A percentile compares a stretch with the other conserved stretches of the same genome.
phyloP scores from a whole-genome alignment of 768 basidiomycete genomes.

The Auriscalpium vulgare region DNA sequence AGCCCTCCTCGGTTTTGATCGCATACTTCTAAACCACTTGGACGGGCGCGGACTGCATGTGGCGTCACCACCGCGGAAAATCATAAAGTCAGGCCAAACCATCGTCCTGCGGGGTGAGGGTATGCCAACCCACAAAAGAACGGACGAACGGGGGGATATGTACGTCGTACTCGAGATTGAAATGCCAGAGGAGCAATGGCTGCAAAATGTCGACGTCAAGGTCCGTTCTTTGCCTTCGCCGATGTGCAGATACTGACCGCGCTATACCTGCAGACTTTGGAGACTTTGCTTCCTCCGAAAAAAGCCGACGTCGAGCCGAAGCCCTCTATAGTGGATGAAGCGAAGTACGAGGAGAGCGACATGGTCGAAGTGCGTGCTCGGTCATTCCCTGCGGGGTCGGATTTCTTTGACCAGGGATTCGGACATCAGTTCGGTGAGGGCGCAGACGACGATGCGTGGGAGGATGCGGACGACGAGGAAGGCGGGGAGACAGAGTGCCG shows the following conservation, averaged over 20 bases:
- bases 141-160: conserved; percentile 69
- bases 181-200: conserved; percentile 81
- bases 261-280: conserved; percentile 42
- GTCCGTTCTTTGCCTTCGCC: conserved; percentile 28
- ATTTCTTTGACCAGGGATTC: conserved; percentile 74
- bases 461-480: conserved; percentile 65
- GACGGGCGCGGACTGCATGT: conserved; percentile 89
- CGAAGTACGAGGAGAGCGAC: conserved; percentile 65
- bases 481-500: conserved; percentile 30
- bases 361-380: conserved; percentile 78
- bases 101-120: conserved; percentile 80
- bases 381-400: conserved; percentile 64
- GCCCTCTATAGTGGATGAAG: conserved; percentile 65
- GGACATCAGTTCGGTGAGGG: conserved; percentile 61
- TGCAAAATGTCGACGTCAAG: conserved; percentile 50
- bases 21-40: conserved; percentile 84
- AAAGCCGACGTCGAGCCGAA: conserved; percentile 63
- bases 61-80: conserved; percentile 62
- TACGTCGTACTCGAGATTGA: conserved; percentile 80
- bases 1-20: conserved; percentile 89
- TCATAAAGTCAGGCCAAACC: conserved; percentile 66
- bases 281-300: conserved; percentile 64
- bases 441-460: conserved; percentile 55
- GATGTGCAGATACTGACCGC: not conserved
- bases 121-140: conserved; percentile 71